Evolutionary conservation across 208 protist species (phyloP), one percentile per base, ranked within the genome.

Genomic region (Wallacemonas collosoma): DNA sequence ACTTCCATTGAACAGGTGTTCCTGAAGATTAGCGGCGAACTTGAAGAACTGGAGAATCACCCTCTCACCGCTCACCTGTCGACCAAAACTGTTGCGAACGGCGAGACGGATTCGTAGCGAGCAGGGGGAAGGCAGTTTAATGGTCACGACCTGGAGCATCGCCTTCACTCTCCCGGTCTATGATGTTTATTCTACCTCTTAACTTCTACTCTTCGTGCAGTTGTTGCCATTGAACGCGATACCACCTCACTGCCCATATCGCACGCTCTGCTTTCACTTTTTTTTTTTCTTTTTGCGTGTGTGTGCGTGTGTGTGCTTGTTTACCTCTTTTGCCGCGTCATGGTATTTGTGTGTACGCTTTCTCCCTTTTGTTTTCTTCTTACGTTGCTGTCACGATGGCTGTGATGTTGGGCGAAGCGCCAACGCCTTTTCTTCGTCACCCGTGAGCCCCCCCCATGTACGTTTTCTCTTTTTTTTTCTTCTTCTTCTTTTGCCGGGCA

Each of bases 1-100:
- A 89, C 86, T n/a, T 89, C 85, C 36, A 80, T 95, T 60, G 90
- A 95, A 65, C 88, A 95, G 67, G 86, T 95, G 14, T 95, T 95
- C 77, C 51, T 95, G 11, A 68, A 71, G 45, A 82, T 90, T 47
- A 77, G 75, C 51, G 79, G 61, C 50, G 63, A 69, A 58, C 63
- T 68, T 6, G 70, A 73, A 1, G 76, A 43, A 2, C 35, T 55
- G 70, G 58, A 63, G 54, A 53, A 61, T 47, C 41, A 65, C 17
- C 60, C 60, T 3, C 43, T 65, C 41, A 65, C 60, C 4, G 60
- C 60, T 17, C 60, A 65, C 60, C 39, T 65, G 60, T 65, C 60
- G 4, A 48, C 9, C 4, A 65, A 65, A 41, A 41, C n/a, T 8
- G 60, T 48, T 4, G 6, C 60, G 9, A 50, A 9, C 8, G 60